Base-by-base conservation (phyloP, 371 early-diverging fungal species). In the Mucor irregularis region DNA sequence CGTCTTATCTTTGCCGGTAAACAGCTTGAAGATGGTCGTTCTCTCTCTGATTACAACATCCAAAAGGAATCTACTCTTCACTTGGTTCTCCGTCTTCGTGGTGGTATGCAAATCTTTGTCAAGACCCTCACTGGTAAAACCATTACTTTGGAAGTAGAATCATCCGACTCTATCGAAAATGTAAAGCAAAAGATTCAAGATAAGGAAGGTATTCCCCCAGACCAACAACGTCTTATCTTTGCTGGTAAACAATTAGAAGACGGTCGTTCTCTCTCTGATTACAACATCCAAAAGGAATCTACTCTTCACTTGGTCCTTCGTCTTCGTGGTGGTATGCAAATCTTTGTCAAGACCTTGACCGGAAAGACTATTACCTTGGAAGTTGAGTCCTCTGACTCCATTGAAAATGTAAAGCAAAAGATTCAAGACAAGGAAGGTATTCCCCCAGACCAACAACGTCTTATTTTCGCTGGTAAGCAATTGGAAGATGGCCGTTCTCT, bases 141-240 rank as follows among this genome's bases (percentile, higher is more conserved):
- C 55, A 91, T 91, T 61, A 90, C 94, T 47, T 87, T 97, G 48
- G 96, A 97, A 77, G 96, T 97, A 43, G 95, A 96, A 74, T 95
- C 61, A 14, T 85, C 89, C 17, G 98, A 98, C 72, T 90, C 91
- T 62, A 96, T 98, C 68, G 96, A 96, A 49, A 92, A 94, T 64
- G 97, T 98, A 69, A 99, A 99, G 87, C 68, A 74, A 58, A 98
- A 97, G 88, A 99, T 99, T 58, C 98, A 98, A 78, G 97, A 98
- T 80, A 97, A 98, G 88, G 98, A 65, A 58, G 66, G 91, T 61
- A 99, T 99, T 69, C 98, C 99, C 51, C 98, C 98, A 61, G 98
- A 98, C 78, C 99, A 99, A 85, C 99, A 99, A 83, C 96, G 98
- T 66, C 87, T 98, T 40, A 99, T 99, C 68, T 98, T 99, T 71